phyloP scores from a whole-genome alignment of 352 stramenopile species.

The Globisporangium polare region DNA sequence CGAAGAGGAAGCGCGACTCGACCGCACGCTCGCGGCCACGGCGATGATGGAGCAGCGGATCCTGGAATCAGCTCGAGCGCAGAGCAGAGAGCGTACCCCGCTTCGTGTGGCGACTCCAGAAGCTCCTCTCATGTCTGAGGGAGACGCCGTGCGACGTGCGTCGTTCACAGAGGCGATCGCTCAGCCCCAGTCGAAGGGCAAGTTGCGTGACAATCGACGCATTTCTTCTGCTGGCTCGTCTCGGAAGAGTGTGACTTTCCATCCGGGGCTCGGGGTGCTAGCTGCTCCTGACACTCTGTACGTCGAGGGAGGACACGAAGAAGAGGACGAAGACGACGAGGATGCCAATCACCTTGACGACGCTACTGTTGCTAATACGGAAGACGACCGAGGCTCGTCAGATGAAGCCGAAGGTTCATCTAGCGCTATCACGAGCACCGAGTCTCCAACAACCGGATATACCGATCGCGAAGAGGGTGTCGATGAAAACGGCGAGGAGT shows the following conservation, averaged over 20 bases:
- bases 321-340: background rate
- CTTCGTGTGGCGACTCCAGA: background rate
- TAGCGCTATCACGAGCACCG: background rate
- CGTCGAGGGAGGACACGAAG: background rate
- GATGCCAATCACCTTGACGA: background rate
- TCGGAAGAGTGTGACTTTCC: constrained; percentile 1
- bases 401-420: background rate
- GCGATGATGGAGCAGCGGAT: constrained; percentile 34
- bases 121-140: background rate
- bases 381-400: background rate
- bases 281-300: background rate
- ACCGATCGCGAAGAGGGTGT: background rate
- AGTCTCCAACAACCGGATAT: background rate
- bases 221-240: constrained; percentile 15
- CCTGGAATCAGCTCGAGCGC: constrained; percentile 20
- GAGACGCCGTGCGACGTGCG: background rate
- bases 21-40: constrained; percentile 14
- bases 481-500: background rate
- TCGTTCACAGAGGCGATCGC: background rate
- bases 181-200: background rate
- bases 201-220: background rate
- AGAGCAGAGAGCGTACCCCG: background rate
- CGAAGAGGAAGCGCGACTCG: constrained; percentile 22
- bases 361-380: background rate
- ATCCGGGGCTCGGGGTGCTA: background rate